phyloP scores from a whole-genome alignment of 805 yeast species.

The Schwanniomyces vanrijiae region DNA sequence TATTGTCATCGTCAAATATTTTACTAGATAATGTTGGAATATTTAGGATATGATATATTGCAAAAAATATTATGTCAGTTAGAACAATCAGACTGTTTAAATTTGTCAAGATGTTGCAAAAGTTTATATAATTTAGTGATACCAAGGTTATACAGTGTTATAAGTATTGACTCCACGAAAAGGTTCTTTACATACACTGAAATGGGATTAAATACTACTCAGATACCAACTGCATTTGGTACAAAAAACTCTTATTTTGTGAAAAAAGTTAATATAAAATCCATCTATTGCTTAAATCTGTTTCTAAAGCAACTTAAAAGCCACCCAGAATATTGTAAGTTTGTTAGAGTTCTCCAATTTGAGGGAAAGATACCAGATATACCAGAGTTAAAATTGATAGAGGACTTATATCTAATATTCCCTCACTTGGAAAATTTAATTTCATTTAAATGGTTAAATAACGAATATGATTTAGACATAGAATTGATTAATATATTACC shows the following conservation, averaged over 20 bases:
- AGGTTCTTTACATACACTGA: background rate
- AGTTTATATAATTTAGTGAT: slow-evolving; percentile 6
- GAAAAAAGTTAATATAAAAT: slow-evolving; percentile 4
- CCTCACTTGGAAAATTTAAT: slow-evolving; percentile 14
- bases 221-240: background rate
- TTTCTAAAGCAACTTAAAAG: slow-evolving; percentile 16
- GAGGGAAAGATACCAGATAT: slow-evolving; percentile 20
- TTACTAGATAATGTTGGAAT: too few relatives aligned
- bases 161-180: slow-evolving; percentile 11
- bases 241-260: background rate
- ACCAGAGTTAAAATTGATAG: slow-evolving; percentile 19
- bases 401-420: slow-evolving; percentile 13
- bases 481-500: slow-evolving; percentile 15
- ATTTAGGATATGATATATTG: slow-evolving; percentile 20
- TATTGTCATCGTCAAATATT: too few relatives aligned
- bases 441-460: slow-evolving; percentile 19
- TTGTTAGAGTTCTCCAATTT: slow-evolving; percentile 13
- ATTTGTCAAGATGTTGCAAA: slow-evolving; percentile 12
- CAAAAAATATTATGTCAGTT: slow-evolving; percentile 11
- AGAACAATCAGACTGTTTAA: slow-evolving; percentile 13
- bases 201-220: background rate
- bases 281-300: slow-evolving; percentile 15
- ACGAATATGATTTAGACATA: slow-evolving; percentile 13
- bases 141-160: slow-evolving; percentile 15
- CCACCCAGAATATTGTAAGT: slow-evolving; percentile 10